Percentiles rank a stretch among this genome's conserved stretches.
Conservation (phyloP, 257 asterid genomes). For the Catharanthus roseus region DNA sequence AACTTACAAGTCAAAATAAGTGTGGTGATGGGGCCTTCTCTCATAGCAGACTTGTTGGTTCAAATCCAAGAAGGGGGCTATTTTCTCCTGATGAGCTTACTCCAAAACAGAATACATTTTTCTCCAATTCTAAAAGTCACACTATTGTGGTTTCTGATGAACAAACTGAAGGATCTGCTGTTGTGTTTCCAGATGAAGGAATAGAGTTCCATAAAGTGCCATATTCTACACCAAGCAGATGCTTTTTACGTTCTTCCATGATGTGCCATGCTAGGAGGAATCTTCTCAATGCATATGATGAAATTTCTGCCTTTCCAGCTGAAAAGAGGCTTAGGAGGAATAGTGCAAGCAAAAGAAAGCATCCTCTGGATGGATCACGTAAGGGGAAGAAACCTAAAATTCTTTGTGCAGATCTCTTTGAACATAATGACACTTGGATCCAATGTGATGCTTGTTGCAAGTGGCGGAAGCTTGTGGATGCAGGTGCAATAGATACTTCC, state of each 20-base stretch:
- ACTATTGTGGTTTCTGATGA: slow-evolving; percentile 25
- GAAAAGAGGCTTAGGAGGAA: slow-evolving; percentile 17
- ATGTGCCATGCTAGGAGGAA: slow-evolving; percentile 47
- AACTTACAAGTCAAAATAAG: slow-evolving; percentile 39
- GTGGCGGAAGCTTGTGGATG: slow-evolving; percentile 82
- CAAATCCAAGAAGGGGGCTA: slow-evolving; percentile 63
- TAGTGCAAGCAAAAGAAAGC: slow-evolving; percentile 38
- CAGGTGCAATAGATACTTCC: slow-evolving; percentile 35
- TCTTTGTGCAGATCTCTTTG: slow-evolving; percentile 26
- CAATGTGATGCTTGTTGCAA: slow-evolving; percentile 97
- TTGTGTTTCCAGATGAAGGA: slow-evolving; percentile 8
- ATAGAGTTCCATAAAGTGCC: slow-evolving; percentile 28
- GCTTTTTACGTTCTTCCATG: slow-evolving; percentile 26
- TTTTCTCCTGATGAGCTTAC: slow-evolving; percentile 53
- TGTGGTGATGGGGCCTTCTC: slow-evolving; percentile 28
- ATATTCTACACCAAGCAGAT: slow-evolving; percentile 30
- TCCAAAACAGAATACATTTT: slow-evolving; percentile 30
- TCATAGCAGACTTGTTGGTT: slow-evolving; percentile 33
- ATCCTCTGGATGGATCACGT: slow-evolving; percentile 25
- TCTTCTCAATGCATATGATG: slow-evolving; percentile 54
- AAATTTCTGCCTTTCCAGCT: slow-evolving; percentile 25
- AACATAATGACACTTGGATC: slow-evolving; percentile 70
- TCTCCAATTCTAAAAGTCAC: slow-evolving; percentile 29
- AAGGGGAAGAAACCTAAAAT: slow-evolving; percentile 36
- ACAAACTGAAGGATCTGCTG: slow-evolving; percentile 29